A percentile compares a stretch with the other conserved stretches of the same genome.
phyloP scores from a whole-genome alignment of 306 rosid species.

The Cicer arietinum region DNA sequence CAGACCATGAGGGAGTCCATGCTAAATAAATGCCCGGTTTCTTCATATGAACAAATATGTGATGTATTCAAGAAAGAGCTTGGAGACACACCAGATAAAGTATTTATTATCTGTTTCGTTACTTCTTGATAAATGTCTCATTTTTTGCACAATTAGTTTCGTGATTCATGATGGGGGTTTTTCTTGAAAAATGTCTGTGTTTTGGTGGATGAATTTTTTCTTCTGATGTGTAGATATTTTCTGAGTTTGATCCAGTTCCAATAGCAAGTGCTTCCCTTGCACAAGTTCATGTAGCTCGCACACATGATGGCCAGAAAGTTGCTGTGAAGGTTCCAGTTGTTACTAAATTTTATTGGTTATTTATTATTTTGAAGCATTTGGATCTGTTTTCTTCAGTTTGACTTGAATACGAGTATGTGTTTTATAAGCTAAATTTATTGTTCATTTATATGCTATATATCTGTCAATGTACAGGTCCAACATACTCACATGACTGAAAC shows the following conservation, averaged over 20 bases:
- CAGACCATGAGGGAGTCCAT: conserved; percentile 85
- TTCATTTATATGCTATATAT: conserved; percentile 21
- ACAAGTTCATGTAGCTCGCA: conserved; percentile 90
- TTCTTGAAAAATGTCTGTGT: not conserved
- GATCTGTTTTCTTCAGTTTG: conserved; percentile 38
- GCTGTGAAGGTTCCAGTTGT: conserved; percentile 86
- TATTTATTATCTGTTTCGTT: conserved; percentile 44
- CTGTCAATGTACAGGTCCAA: conserved; percentile 77
- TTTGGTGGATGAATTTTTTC: conserved; percentile 41
- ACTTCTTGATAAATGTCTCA: conserved; percentile 6
- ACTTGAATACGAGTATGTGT: conserved; percentile 15
- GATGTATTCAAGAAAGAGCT: conserved; percentile 83
- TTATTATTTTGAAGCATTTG: conserved; percentile 31
- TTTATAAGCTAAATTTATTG: conserved; percentile 42
- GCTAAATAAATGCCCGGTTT: conserved; percentile 94
- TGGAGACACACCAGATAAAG: conserved; percentile 84
- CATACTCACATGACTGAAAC: conserved; percentile 97
- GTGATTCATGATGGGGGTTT: not conserved
- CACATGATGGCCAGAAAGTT: conserved; percentile 87
- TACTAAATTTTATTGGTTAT: conserved; percentile 30
- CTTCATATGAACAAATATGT: conserved; percentile 88
- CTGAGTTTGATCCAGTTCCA: conserved; percentile 85
- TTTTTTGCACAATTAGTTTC: conserved; percentile 29
- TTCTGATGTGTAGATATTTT: conserved; percentile 68
- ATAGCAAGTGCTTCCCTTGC: conserved; percentile 99